A percentile compares a stretch with the other conserved stretches of the same genome.
These are phyloP conservation scores for Lactarius sanguifluus DNA, from an alignment of 768 basidiomycete genomes.

Conservation along the genomic window DNA sequence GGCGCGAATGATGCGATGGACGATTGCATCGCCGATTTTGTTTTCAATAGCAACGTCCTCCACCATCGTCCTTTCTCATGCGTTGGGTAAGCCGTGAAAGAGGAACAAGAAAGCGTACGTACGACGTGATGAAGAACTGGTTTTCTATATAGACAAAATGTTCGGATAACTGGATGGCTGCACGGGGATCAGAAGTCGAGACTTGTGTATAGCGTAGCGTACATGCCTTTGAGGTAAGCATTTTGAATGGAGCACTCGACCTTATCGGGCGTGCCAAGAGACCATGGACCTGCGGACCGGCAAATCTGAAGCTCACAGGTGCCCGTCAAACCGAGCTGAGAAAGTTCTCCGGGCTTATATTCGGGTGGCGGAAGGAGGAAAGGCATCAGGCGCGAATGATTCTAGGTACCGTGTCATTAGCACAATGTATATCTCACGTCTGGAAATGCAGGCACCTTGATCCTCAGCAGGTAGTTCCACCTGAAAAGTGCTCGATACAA, in stretches of 20 bases:
- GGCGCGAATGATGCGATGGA: constrained; percentile 86
- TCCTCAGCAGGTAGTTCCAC: constrained; percentile 92
- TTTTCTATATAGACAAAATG: constrained; percentile 99
- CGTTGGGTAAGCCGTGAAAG: constrained; percentile 1
- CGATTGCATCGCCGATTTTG: constrained; percentile 90
- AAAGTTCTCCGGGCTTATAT: constrained; percentile 78
- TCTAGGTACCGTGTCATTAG: constrained; percentile 46
- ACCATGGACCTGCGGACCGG: constrained; percentile 95
- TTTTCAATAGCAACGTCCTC: constrained; percentile 90
- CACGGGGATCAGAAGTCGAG: background rate
- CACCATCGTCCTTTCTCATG: constrained; percentile 62
- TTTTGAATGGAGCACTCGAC: constrained; percentile 93
- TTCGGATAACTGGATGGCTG: constrained; percentile 90
- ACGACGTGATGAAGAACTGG: constrained; percentile 91
- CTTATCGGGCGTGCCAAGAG: constrained; percentile 81
- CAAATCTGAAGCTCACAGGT: constrained; percentile 98
- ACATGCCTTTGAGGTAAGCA: constrained; percentile 82
- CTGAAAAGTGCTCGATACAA: constrained; percentile 39
- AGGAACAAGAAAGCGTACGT: constrained; percentile 34
- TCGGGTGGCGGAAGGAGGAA: constrained; percentile 93
- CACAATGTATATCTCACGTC: background rate
- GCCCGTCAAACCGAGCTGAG: constrained; percentile 80
- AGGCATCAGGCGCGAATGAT: constrained; percentile 89
- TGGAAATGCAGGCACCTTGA: constrained; percentile 63
- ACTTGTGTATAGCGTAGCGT: background rate